Evolutionary conservation across 2,329 filamentous ascomycete species (phyloP), one percentile per base, ranked within the genome.

Genomic region (Arachnomyces sp.): DNA sequence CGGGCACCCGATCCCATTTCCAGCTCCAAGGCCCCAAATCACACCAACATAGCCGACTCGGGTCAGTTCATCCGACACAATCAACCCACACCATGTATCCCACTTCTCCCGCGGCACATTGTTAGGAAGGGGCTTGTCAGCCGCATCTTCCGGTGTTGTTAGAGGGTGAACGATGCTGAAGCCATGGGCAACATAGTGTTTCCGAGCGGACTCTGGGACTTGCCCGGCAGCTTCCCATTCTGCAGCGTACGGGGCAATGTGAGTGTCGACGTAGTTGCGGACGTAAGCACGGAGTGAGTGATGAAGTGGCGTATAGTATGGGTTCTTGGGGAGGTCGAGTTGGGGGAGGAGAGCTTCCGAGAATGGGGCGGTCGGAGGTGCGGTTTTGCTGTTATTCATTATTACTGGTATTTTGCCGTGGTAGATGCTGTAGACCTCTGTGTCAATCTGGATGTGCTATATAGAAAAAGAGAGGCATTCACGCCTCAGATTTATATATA

Each of bases 261-360:
- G 61, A 2, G 69, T 65, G 43, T 83, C 72, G 35, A 83, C 64
- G 45, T 82, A 83, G 16, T 67, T 53, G 30, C 80, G 73, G 0
- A 82, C 62, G 3, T 64, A 67, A 29, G 73, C 66, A 38, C 77
- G 75, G 2, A 84, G 66, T n/a, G 59, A 62, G 25, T 72, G 70
- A 53, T 84, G 81, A 2, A 73, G 74, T 11, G 72, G 67, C 18
- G 71, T 80, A 65, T 84, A 84, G 61, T 82, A 82, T 0, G 78
- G 62, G 31, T 58, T 61, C 9, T 25, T 25, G 21, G 21, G 21
- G 17, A 58, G 42, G 36, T 59, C 54, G 38, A 60, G 76, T 36
- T 72, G 73, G 7, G 66, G 62, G 42, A 75, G 67, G 18, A 66
- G 46, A 3, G 63, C 62, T 38, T 65, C 62, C 35, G 60, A 61